Percentiles rank a stretch among this genome's conserved stretches.
Evolutionary conservation across 208 protist genomes (phyloP).

Genomic region (Angomonas deanei): DNA sequence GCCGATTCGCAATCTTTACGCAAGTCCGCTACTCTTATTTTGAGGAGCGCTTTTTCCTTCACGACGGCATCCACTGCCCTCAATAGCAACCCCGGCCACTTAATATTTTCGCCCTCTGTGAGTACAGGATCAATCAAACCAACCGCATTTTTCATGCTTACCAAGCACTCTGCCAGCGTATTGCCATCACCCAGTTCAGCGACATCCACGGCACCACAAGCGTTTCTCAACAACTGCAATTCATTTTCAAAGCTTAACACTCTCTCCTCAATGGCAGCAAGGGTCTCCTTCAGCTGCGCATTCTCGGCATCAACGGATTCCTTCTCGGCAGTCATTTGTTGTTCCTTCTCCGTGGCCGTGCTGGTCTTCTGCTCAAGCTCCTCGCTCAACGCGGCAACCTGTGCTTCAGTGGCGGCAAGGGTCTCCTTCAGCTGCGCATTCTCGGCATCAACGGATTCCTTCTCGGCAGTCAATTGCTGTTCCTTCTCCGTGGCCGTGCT

Average conservation of each 20-base stretch:
- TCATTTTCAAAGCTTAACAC: neutral
- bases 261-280: neutral
- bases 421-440: neutral
- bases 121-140: neutral
- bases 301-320: neutral
- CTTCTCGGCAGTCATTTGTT: neutral
- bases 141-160: neutral
- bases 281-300: neutral
- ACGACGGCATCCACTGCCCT: neutral
- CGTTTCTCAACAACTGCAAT: neutral
- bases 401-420: constrained; percentile 2
- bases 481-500: no score
- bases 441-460: no score
- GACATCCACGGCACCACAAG: neutral
- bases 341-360: neutral
- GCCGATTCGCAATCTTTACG: neutral
- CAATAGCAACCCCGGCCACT: neutral
- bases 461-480: neutral
- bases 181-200: neutral
- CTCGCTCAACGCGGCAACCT: constrained; percentile 12
- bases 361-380: neutral
- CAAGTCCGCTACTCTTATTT: neutral
- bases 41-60: neutral
- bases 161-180: neutral
- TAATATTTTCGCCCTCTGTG: neutral